Percentiles rank a stretch among this genome's conserved stretches.
Evolutionary conservation across 2,329 filamentous ascomycete genomes (phyloP).

Genomic region (Alternaria gansuensis): DNA sequence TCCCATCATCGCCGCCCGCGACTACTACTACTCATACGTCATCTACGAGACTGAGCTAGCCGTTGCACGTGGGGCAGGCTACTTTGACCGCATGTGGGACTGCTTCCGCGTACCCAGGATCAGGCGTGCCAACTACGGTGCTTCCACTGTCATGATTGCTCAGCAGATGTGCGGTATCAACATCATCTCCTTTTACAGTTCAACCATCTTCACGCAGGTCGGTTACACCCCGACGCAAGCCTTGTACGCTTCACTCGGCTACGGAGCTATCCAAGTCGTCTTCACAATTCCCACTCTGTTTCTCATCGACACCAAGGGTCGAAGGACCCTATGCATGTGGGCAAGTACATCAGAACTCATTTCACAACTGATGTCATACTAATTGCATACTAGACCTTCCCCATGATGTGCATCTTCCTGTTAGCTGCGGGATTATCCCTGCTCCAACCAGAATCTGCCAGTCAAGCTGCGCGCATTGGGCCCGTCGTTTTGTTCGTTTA

Average conservation of each 20-base stretch:
- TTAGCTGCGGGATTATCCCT: conserved; percentile 50
- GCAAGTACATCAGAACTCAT: conserved; percentile 5
- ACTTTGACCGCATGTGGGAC: conserved; percentile 58
- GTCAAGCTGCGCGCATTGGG: conserved; percentile 39
- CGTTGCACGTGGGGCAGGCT: conserved; percentile 45
- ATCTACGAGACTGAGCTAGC: conserved; percentile 50
- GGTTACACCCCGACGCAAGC: conserved; percentile 43
- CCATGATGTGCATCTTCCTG: conserved; percentile 50
- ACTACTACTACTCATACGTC: conserved; percentile 52
- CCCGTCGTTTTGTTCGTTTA: conserved; percentile 46
- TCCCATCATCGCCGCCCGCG: conserved; percentile 49
- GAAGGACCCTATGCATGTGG: conserved; percentile 44
- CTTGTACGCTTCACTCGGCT: conserved; percentile 50
- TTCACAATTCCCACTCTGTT: conserved; percentile 51
- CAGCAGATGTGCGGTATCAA: conserved; percentile 64
- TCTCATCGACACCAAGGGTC: conserved; percentile 53
- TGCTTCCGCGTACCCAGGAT: conserved; percentile 56
- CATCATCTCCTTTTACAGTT: conserved; percentile 85
- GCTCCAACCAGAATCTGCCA: conserved; percentile 33
- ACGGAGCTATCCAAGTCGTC: conserved; percentile 50
- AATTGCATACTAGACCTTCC: conserved; percentile 38
- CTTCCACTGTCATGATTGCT: conserved; percentile 54
- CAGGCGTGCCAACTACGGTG: conserved; percentile 51
- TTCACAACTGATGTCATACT: neutral
- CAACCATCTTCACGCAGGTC: conserved; percentile 69